phyloP scores from a whole-genome alignment of 208 protist species.

The Trypanosoma grayi region DNA sequence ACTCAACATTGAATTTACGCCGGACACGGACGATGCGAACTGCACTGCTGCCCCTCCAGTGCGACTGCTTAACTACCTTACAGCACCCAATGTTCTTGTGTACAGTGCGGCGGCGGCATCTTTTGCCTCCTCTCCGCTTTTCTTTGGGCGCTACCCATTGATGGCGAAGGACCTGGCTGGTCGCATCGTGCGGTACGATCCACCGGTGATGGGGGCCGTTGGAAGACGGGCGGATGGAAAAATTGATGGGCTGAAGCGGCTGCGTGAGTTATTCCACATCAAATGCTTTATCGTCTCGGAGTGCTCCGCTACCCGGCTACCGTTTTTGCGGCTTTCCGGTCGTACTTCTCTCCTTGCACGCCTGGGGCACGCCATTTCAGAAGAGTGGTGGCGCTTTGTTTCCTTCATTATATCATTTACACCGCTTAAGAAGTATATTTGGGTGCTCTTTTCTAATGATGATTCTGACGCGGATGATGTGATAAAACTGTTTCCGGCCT shows the following conservation, averaged over 20 bases:
- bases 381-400: conserved; percentile 21
- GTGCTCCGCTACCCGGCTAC: conserved; percentile 28
- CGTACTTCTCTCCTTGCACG: conserved; percentile 10
- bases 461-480: conserved; percentile 13
- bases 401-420: conserved; percentile 14
- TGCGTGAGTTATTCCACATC: conserved; percentile 58
- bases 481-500: conserved; percentile 19
- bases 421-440: conserved; percentile 12
- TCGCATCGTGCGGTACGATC: conserved; percentile 38
- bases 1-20: conserved; percentile 71
- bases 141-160: conserved; percentile 29
- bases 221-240: conserved; percentile 24
- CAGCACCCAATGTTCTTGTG: conserved; percentile 66
- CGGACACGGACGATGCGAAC: conserved; percentile 6
- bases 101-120: conserved; percentile 51
- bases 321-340: conserved; percentile 10
- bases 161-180: conserved; percentile 33
- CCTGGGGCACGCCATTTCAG: conserved; percentile 9
- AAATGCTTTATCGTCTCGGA: conserved; percentile 57
- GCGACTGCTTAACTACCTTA: conserved; percentile 72
- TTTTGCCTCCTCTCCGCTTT: conserved; percentile 15
- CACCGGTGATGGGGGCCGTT: conserved; percentile 33
- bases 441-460: conserved; percentile 6
- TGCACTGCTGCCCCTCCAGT: conserved; percentile 9
- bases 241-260: conserved; percentile 30